Conservation (phyloP, 345 rosid genomes). For the Populus simonii region DNA sequence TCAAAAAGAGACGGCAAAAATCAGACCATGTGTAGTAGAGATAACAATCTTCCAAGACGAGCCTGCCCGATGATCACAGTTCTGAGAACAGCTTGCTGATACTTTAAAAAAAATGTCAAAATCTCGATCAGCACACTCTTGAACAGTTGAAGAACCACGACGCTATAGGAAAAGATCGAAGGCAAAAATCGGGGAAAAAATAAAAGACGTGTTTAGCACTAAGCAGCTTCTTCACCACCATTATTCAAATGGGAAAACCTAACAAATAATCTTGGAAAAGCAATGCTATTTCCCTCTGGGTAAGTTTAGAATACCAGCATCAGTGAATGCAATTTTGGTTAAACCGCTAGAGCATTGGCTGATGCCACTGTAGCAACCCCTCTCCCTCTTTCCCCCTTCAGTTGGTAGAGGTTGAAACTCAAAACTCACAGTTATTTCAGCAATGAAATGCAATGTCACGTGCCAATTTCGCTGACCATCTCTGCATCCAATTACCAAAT, state of each 20-base stretch:
- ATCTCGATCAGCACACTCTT: not conserved
- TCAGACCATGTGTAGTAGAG: not conserved
- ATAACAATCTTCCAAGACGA: not conserved
- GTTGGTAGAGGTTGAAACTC: not conserved
- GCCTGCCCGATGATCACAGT: not conserved
- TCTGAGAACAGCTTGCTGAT: not conserved
- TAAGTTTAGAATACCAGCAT: not conserved
- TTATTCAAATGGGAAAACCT: not conserved
- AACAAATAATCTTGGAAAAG: not conserved
- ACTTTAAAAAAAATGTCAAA: not conserved
- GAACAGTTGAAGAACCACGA: not conserved
- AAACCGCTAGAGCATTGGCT: not conserved
- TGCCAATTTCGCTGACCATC: not conserved
- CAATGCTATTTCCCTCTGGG: not conserved
- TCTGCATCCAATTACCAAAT: not conserved
- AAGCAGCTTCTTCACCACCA: not conserved
- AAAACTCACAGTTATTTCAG: not conserved
- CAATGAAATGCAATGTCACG: not conserved
- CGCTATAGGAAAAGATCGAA: too few relatives aligned
- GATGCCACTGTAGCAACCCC: not conserved
- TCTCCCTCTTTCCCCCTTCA: not conserved
- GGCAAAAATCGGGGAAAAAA: not conserved
- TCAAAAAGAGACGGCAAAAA: not conserved
- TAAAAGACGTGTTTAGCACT: not conserved
- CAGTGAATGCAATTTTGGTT: not conserved